phyloP scores from a whole-genome alignment of 2,329 filamentous ascomycete genomes.

The Podosphaera fusca region DNA sequence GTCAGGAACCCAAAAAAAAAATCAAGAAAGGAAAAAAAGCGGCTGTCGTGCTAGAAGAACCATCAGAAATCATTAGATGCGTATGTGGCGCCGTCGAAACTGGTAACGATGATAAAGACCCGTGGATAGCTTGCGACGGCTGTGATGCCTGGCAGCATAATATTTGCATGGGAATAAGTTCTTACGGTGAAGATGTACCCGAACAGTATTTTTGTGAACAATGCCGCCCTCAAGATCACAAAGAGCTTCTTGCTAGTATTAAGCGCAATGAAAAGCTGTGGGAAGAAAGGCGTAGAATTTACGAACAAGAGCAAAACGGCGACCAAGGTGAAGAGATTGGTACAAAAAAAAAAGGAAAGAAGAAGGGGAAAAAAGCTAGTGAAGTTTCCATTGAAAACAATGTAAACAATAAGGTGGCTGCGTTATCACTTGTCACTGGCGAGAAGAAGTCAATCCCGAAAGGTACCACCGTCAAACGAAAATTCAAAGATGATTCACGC shows the following conservation, averaged over 20 bases:
- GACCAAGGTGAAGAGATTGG: constrained; percentile 22
- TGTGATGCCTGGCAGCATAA: constrained; percentile 96
- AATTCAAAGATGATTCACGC: constrained; percentile 31
- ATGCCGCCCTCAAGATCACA: constrained; percentile 54
- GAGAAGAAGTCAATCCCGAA: constrained; percentile 21
- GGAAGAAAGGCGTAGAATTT: constrained; percentile 42
- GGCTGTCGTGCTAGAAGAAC: constrained; percentile 19
- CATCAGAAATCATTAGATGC: constrained; percentile 54
- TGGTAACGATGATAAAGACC: constrained; percentile 63
- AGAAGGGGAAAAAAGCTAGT: constrained; percentile 37
- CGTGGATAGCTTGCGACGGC: constrained; percentile 89
- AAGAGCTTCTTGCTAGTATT: constrained; percentile 55
- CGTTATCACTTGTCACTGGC: constrained; percentile 8
- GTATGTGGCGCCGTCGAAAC: constrained; percentile 76
- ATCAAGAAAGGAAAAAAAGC: constrained; percentile 28
- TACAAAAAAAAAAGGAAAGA: constrained; percentile 28
- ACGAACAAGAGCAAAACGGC: constrained; percentile 33
- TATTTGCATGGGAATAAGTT: constrained; percentile 70
- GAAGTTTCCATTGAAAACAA: constrained; percentile 30
- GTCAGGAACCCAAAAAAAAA: constrained; percentile 26
- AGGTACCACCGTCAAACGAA: constrained; percentile 27
- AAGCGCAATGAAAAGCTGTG: constrained; percentile 65
- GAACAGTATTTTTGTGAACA: constrained; percentile 82
- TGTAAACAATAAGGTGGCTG: constrained; percentile 15
- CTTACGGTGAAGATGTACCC: constrained; percentile 51